Conservation (phyloP, 352 stramenopile genomes). For the Chrysophaeum taylorii region DNA sequence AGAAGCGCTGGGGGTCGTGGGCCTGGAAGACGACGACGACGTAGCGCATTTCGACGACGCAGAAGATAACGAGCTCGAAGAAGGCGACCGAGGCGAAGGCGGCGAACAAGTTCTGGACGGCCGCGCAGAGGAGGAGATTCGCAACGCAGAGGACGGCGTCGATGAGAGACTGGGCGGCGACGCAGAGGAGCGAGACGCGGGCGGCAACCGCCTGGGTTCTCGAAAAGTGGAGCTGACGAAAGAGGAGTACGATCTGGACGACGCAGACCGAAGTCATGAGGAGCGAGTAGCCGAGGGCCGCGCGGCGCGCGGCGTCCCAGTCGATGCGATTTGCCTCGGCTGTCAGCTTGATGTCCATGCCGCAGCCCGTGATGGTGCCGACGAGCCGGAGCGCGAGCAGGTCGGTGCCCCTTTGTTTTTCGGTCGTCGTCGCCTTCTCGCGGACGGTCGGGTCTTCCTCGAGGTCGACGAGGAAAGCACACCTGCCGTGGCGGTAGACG, state of each 20-base stretch:
- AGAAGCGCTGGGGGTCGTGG: conserved; percentile 62
- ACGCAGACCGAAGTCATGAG: conserved; percentile 68
- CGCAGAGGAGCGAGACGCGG: conserved; percentile 19
- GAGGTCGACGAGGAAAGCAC: too few relatives aligned
- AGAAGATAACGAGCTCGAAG: conserved; percentile 96
- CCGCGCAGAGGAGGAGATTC: conserved; percentile 84
- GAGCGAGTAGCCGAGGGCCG: background rate
- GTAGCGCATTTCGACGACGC: conserved; percentile 96
- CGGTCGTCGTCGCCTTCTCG: too few relatives aligned
- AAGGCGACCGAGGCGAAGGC: conserved; percentile 87
- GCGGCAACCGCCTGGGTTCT: conserved; percentile 65
- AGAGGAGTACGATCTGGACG: conserved; percentile 65
- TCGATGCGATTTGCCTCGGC: too few relatives aligned
- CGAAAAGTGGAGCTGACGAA: conserved; percentile 65
- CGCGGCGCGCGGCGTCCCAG: background rate
- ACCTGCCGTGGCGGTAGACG: too few relatives aligned
- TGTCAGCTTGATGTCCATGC: too few relatives aligned
- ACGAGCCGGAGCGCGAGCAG: too few relatives aligned
- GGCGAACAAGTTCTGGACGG: conserved; percentile 85
- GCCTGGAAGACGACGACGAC: conserved; percentile 92
- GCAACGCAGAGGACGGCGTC: conserved; percentile 88
- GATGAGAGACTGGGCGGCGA: conserved; percentile 54
- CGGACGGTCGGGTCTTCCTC: too few relatives aligned
- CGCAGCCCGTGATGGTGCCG: too few relatives aligned
- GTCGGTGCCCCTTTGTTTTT: too few relatives aligned